Evolutionary conservation across 2,329 filamentous ascomycete genomes (phyloP).

Genomic region (Aspergillus felis): DNA sequence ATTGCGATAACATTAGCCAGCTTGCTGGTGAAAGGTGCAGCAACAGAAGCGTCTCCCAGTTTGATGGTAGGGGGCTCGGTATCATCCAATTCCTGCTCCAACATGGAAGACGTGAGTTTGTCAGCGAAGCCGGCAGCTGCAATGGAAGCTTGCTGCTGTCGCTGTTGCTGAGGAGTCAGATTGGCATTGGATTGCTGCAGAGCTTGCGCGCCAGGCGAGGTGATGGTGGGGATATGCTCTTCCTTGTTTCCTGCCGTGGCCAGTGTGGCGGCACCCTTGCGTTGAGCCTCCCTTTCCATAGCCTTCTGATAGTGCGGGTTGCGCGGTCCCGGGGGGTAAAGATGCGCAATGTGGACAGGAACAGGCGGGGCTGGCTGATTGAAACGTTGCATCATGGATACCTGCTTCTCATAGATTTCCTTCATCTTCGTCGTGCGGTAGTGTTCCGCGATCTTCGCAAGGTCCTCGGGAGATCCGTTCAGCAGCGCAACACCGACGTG

Average conservation of each 20-base stretch:
- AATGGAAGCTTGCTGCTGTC: conserved; percentile 57
- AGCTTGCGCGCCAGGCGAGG: conserved; percentile 62
- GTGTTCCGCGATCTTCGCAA: conserved; percentile 88
- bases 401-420: conserved; percentile 96
- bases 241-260: conserved; percentile 48
- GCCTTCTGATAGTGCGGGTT: conserved; percentile 97
- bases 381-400: conserved; percentile 86
- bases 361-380: conserved; percentile 91
- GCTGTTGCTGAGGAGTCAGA: conserved; percentile 48
- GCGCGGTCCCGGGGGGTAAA: conserved; percentile 83
- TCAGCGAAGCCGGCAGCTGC: conserved; percentile 79
- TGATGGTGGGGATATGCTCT: conserved; percentile 61
- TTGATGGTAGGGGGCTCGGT: conserved; percentile 94
- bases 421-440: conserved; percentile 96
- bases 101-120: conserved; percentile 78
- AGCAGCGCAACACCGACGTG: conserved; percentile 94
- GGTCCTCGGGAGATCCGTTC: conserved; percentile 88
- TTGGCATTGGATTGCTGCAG: conserved; percentile 49
- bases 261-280: conserved; percentile 65
- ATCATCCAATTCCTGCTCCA: conserved; percentile 84
- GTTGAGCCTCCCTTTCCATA: conserved; percentile 77
- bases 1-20: conserved; percentile 94
- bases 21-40: conserved; percentile 96
- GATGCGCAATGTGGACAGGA: conserved; percentile 84
- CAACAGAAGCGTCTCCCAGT: conserved; percentile 93